These are phyloP conservation scores for Trichoderma polysporum DNA, from an alignment of 2,329 filamentous ascomycete species.

Conservation along the genomic window DNA sequence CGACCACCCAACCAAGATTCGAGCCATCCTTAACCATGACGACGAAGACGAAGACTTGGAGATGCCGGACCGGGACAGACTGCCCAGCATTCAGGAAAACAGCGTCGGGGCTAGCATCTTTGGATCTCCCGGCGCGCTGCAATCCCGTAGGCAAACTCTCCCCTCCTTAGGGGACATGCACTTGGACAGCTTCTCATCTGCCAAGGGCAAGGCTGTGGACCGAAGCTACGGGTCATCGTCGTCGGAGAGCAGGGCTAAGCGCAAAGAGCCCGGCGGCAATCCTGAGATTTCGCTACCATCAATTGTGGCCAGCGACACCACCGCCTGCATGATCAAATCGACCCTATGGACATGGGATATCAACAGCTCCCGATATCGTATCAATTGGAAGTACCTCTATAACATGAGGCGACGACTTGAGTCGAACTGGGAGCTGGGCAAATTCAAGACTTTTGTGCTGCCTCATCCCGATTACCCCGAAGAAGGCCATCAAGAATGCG, in stretches of 20 bases:
- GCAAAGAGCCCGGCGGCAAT: conserved; percentile 38
- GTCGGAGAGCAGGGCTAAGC: conserved; percentile 36
- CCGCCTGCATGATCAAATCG: conserved; percentile 41
- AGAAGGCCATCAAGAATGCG: conserved; percentile 87
- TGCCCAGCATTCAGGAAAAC: conserved; percentile 28
- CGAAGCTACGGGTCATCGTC: conserved; percentile 28
- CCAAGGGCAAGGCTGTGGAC: conserved; percentile 34
- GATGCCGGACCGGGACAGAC: conserved; percentile 43
- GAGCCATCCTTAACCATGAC: conserved; percentile 51
- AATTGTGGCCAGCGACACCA: conserved; percentile 31
- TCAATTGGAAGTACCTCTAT: conserved; percentile 95
- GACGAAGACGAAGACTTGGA: conserved; percentile 54
- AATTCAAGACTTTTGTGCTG: conserved; percentile 82
- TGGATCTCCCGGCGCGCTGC: conserved; percentile 35
- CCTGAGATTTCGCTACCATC: conserved; percentile 35
- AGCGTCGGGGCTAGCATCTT: conserved; percentile 34
- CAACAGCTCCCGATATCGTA: conserved; percentile 52
- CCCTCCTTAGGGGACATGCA: conserved; percentile 33
- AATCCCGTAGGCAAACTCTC: conserved; percentile 31
- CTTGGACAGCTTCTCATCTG: conserved; percentile 27
- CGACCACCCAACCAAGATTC: conserved; percentile 55
- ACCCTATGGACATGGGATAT: conserved; percentile 53
- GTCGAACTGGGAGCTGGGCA: conserved; percentile 85
- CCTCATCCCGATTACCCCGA: conserved; percentile 77
- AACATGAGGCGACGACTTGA: conserved; percentile 82